Percentiles rank a stretch among this genome's conserved stretches.
phyloP scores from a whole-genome alignment of 2,329 filamentous ascomycete genomes.

The Drechslerella coelobrocha region DNA sequence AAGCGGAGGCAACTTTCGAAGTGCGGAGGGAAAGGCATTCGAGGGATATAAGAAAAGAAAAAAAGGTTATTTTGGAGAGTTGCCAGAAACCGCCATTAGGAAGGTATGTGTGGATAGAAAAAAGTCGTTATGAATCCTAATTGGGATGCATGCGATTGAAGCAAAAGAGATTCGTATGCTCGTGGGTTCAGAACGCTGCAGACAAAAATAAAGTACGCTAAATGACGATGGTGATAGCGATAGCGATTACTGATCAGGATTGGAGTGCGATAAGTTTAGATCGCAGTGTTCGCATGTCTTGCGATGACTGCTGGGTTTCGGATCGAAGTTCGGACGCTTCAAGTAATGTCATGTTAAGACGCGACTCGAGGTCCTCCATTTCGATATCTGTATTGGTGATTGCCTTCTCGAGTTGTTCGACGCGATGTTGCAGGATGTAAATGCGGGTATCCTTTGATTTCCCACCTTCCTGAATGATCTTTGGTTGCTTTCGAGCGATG shows the following conservation, averaged over 20 bases:
- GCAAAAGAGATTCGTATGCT: slow-evolving; percentile 50
- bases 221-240: slow-evolving; percentile 23
- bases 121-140: slow-evolving; percentile 1
- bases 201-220: slow-evolving; percentile 34
- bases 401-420: slow-evolving; percentile 83
- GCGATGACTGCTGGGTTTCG: slow-evolving; percentile 75
- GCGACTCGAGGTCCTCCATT: slow-evolving; percentile 81
- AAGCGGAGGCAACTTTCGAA: slow-evolving; percentile 48
- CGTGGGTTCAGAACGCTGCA: slow-evolving; percentile 45
- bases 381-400: slow-evolving; percentile 76
- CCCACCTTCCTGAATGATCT: slow-evolving; percentile 49
- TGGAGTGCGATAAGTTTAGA: slow-evolving; percentile 70
- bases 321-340: slow-evolving; percentile 80
- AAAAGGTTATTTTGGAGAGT: slow-evolving; percentile 21
- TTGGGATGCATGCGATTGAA: slow-evolving; percentile 28
- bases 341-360: slow-evolving; percentile 83
- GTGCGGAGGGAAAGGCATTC: slow-evolving; percentile 22
- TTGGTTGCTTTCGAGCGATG: slow-evolving; percentile 54
- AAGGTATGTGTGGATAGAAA: slow-evolving; percentile 3
- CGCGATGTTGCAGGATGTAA: slow-evolving; percentile 74
- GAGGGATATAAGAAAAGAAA: not conserved
- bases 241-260: slow-evolving; percentile 60
- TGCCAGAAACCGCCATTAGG: slow-evolving; percentile 35
- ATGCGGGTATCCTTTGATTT: slow-evolving; percentile 59
- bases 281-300: slow-evolving; percentile 74